Base-by-base conservation (phyloP, 805 yeast genomes). In the Candida multigemmis region DNA sequence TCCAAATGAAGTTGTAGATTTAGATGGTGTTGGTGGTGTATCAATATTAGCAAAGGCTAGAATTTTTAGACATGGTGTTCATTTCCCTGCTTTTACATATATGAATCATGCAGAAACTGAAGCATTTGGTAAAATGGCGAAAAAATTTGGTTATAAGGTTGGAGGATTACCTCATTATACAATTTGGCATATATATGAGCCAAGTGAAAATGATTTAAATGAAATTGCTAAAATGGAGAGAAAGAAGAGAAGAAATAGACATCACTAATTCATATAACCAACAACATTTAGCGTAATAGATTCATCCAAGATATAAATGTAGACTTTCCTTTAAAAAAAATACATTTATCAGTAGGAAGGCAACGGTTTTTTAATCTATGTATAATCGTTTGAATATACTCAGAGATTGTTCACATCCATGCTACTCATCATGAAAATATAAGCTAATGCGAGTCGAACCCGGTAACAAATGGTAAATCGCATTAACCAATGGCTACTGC, bases 91-190 rank as follows among this genome's bases (percentile, higher is more conserved):
- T 2, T 81, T 80, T 42, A 77, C 91, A 2, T 80, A 81, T 47
- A 67, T 73, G 56, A 82, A 82, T 45, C 93, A 82, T 53, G 93
- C 93, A 1, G 93, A 82, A 48, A 82, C 93, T 1, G 93, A 82
- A 49, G 91, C 85, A 1, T 81, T 81, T 55, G 93, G 93, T 19
- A 81, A 81, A 43, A 65, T 85, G 77, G 76, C 86, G 12, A 77
- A 65, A 40, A 59, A 62, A 36, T 78, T 83, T 80, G 94, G 93
- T 5, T 82, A 70, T 53, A 61, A 61, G 34, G 94, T 85, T 9
- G 91, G 86, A 20, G 96, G 96, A 0, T 64, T 85, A 37, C 94
- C 95, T 4, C 87, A 85, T 55, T 85, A 84, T 51, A 82, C 87
- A 0, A 61, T 84, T 22, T 84, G 94, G 94, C 95, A 84, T 51